Percentiles rank a stretch among this genome's conserved stretches.
Conservation (phyloP, 768 basidiomycete species). For the Dacryopinax spathularia region DNA sequence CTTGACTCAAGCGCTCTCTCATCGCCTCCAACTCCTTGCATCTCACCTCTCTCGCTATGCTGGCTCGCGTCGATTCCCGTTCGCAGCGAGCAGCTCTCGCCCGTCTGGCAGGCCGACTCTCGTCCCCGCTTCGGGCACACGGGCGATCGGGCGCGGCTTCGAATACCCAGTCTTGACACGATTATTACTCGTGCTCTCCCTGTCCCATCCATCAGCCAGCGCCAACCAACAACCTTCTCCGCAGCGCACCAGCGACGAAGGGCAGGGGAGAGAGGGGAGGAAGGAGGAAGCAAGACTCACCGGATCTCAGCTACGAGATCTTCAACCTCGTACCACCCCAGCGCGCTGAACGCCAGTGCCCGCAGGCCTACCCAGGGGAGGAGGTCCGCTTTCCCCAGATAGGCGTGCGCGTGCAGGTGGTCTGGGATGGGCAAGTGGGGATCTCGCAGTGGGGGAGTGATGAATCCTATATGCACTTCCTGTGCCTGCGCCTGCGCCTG, state of each 20-base stretch:
- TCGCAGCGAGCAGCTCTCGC: conserved; percentile 40
- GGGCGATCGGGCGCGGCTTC: conserved; percentile 52
- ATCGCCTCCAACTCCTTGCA: no score
- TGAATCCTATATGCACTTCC: conserved; percentile 54
- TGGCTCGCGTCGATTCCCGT: background rate
- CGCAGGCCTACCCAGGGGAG: conserved; percentile 51
- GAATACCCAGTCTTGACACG: conserved; percentile 63
- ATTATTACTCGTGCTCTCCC: conserved; percentile 70
- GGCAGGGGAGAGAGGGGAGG: conserved; percentile 5
- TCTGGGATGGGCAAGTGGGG: conserved; percentile 66
- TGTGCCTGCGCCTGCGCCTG: conserved; percentile 17
- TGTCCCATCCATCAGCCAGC: conserved; percentile 21
- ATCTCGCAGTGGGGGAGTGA: conserved; percentile 63
- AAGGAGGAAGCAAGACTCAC: conserved; percentile 28
- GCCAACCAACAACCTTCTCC: conserved; percentile 1
- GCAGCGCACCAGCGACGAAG: background rate
- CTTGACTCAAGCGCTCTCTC: no score
- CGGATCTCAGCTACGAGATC: conserved; percentile 72
- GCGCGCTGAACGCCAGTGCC: conserved; percentile 45
- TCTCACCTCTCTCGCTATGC: background rate
- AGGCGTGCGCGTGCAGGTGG: conserved; percentile 66
- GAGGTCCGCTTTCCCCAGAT: conserved; percentile 46
- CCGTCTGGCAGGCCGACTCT: conserved; percentile 52
- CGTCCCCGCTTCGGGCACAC: conserved; percentile 56
- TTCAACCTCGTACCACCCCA: conserved; percentile 65